Conservation (phyloP, 2,329 filamentous ascomycete genomes). For the Xylaria sp. region DNA sequence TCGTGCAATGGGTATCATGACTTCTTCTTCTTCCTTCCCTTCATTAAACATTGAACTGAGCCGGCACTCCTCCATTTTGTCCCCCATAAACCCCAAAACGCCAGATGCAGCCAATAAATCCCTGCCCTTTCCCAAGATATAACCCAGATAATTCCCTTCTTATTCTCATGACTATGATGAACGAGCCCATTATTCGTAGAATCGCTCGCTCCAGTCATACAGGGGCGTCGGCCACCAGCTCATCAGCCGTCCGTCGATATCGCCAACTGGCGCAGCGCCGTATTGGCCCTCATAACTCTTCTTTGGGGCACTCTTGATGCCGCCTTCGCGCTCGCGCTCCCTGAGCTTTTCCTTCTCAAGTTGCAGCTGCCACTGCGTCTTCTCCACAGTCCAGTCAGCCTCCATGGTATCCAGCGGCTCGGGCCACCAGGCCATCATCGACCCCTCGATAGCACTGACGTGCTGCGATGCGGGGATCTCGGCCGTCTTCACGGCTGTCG, state of each 20-base stretch:
- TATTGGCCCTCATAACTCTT: slow-evolving; percentile 23
- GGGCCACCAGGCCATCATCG: slow-evolving; percentile 50
- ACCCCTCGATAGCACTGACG: slow-evolving; percentile 39
- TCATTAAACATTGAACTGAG: slow-evolving; percentile 18
- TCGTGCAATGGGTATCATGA: slow-evolving; percentile 34
- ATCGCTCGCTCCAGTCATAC: slow-evolving; percentile 47
- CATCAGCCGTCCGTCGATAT: slow-evolving; percentile 44
- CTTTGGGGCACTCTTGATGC: not conserved
- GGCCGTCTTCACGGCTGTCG: slow-evolving; percentile 1
- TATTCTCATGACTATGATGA: not conserved
- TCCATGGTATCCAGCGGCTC: slow-evolving; percentile 42
- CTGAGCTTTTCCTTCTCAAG: slow-evolving; percentile 24
- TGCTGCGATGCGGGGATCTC: slow-evolving; percentile 20
- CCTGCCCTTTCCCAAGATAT: not conserved
- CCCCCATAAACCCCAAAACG: not conserved
- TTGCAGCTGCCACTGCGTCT: slow-evolving; percentile 28
- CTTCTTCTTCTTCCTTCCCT: slow-evolving; percentile 4
- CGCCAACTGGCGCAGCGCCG: slow-evolving; percentile 31
- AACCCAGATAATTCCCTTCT: not conserved
- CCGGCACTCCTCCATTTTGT: slow-evolving; percentile 17
- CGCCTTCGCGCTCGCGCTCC: slow-evolving; percentile 25
- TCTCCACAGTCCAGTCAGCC: slow-evolving; percentile 42
- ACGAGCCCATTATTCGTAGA: slow-evolving; percentile 45
- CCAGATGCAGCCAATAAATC: slow-evolving; percentile 18
- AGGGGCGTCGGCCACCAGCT: slow-evolving; percentile 45